Base-by-base conservation (phyloP, 225 moss, liverwort and hornwort species). In the Asterella californica region DNA sequence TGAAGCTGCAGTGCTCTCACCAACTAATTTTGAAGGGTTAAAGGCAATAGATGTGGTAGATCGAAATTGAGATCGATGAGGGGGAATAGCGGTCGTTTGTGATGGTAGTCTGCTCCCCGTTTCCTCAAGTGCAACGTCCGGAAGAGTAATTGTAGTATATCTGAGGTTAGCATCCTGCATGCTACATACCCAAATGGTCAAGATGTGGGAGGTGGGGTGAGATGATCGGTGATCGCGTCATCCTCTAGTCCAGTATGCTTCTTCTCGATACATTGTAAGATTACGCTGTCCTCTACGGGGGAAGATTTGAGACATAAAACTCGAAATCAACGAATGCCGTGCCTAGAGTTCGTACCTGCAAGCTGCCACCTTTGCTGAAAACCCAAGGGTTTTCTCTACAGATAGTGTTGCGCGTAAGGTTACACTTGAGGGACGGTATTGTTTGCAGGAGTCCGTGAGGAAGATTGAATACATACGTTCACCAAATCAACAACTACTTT, bases 1-100 rank as follows among this genome's bases (percentile, higher is more conserved):
- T 63, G 38, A 60, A 73, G 66, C 27, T 32, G 64, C 50, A 27
- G 54, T 76, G 79, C 48, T 84, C 42, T 77, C 84, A 79, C 81
- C 84, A 73, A 46, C 60, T 76, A 87, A 87, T 87, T 87, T 87
- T 87, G 81, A 76, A 78, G 32, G 73, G 77, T 57, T 55, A 42
- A 54, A 83, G 83, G 86, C 79, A 81, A 69, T 87, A 83, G 83
- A 65, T 59, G 65, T 60, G 46, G 67, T 80, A 83, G 78, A 53
- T 46, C 74, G 76, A 78, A 78, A n/a, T 74, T 81, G 86, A 86
- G 81, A 79, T 81, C 24, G 33, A 81, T 78, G 77, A 47, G 47
- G 1, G n/a, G 2, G 38, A 38, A 49, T 45, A 66, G 6, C 22
- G 47, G 29, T 53, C 59, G 75, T 59, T 57, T 76, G 22, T 24